These are phyloP conservation scores for Solanum habrochaites DNA, from an alignment of 257 asterid genomes.

Conservation along the genomic window DNA sequence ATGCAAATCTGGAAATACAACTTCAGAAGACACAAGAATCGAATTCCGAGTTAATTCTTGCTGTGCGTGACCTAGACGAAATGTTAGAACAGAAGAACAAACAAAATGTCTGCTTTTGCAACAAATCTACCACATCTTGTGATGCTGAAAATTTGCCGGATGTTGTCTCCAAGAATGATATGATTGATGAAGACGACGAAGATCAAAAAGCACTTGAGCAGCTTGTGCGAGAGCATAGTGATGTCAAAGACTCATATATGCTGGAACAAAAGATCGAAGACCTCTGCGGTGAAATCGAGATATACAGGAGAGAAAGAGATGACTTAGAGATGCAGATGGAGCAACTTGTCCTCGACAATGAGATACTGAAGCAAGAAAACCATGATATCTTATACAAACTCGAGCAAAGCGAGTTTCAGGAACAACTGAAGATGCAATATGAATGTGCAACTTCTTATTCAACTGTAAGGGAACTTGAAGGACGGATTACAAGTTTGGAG, in stretches of 20 bases:
- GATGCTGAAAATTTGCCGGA: conserved; percentile 6
- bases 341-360: conserved; percentile 93
- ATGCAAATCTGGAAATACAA: conserved; percentile 60
- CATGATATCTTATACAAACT: conserved; percentile 66
- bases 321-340: conserved; percentile 91
- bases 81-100: conserved; percentile 64
- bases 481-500: conserved; percentile 1
- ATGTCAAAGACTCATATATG: conserved; percentile 45
- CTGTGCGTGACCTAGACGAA: conserved; percentile 83
- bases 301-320: conserved; percentile 62
- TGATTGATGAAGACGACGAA: conserved; percentile 38
- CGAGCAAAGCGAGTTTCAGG: conserved; percentile 81
- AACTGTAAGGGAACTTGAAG: not conserved
- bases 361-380: conserved; percentile 88
- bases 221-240: conserved; percentile 62
- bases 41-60: conserved; percentile 80
- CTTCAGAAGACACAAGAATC: conserved; percentile 86
- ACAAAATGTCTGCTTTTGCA: conserved; percentile 19
- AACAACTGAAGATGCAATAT: conserved; percentile 78
- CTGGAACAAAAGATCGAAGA: conserved; percentile 71
- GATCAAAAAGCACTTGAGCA: conserved; percentile 78
- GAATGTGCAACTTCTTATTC: conserved; percentile 63
- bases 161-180: conserved; percentile 5
- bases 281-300: conserved; percentile 58
- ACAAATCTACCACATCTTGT: conserved; percentile 6